Base-by-base conservation (phyloP, 2,329 filamentous ascomycete species). In the Scedosporium apiospermum region DNA sequence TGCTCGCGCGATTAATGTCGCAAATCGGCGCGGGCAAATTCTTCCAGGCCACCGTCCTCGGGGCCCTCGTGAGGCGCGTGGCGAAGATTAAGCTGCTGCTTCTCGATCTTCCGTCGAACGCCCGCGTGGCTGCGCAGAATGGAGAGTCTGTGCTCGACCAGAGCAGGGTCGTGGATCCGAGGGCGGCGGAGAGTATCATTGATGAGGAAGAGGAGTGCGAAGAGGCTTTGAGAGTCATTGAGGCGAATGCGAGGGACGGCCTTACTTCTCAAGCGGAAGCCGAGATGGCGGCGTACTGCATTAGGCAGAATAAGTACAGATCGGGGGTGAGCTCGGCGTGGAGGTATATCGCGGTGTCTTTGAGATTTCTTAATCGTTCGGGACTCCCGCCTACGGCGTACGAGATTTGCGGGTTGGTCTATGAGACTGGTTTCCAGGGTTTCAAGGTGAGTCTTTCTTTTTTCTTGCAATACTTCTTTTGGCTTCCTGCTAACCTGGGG, bases 371-470 rank as follows among this genome's bases (percentile, higher is more conserved):
- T 6, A 26, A 55, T 55, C 51, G 51, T 7, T 55, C 51, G n/a
- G 51, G 51, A 23, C 23, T 55, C 2, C 51, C 51, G 21, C 51
- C 51, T 18, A 55, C 60, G 12, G 46, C 30, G 4, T 66, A 64
- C n/a, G 65, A 67, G 57, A 64, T 67, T 21, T 67, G 64, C 18
- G 58, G 44, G 2, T 63, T 65, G 23, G 66, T 62, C 1, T 65
- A 64, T 9, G 61, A 65, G 27, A 67, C 64, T 2, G 65, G 66
- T 1, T 65, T 66, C 21, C 63, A 67, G 26, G 65, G 62, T 3
- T 67, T 66, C 64, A 65, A 63, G 65, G 65, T 64, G 16, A 3
- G 61, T 34, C 1, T 9, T n/a, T 18, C n/a, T 21, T 14, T 9
- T n/a, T 18, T 23, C 38, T 14, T 46, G 26, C 14, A 34, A 1